Percentiles rank a stretch among this genome's conserved stretches.
phyloP scores from a whole-genome alignment of 164 flowering plant species.

The Aristolochia californica region DNA sequence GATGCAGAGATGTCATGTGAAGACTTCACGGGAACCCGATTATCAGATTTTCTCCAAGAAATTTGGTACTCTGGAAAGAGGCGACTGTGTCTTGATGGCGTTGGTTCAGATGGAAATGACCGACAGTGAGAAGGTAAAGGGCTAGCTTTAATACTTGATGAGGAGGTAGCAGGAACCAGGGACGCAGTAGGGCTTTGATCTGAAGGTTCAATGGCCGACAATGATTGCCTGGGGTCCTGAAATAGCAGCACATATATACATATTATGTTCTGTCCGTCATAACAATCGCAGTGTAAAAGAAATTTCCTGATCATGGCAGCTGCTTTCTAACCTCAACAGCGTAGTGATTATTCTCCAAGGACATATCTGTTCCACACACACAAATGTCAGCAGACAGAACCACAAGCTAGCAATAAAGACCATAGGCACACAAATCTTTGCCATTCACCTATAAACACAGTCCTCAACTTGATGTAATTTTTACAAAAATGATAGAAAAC shows the following conservation, averaged over 20 bases:
- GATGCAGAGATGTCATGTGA: slow-evolving; percentile 44
- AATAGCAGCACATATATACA: slow-evolving; percentile 3
- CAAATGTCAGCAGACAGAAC: slow-evolving; percentile 10
- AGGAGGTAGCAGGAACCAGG: slow-evolving; percentile 37
- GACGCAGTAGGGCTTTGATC: slow-evolving; percentile 36
- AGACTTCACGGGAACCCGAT: slow-evolving; percentile 44
- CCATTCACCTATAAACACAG: background rate
- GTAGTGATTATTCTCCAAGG: slow-evolving; percentile 27
- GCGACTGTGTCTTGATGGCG: slow-evolving; percentile 31
- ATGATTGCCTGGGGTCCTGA: slow-evolving; percentile 28
- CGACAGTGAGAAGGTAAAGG: slow-evolving; percentile 21
- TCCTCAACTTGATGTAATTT: background rate
- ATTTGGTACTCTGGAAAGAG: slow-evolving; percentile 55
- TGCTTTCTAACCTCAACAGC: slow-evolving; percentile 36
- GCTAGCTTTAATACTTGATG: slow-evolving; percentile 18
- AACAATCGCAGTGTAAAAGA: background rate
- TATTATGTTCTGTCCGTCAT: background rate
- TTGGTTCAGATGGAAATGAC: slow-evolving; percentile 21
- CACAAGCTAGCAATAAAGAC: background rate
- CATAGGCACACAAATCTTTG: background rate
- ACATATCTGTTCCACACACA: slow-evolving; percentile 31
- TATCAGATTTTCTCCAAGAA: slow-evolving; percentile 53
- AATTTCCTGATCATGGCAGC: slow-evolving; percentile 3
- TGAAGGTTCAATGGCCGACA: slow-evolving; percentile 28
- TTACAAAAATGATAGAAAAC: background rate